Evolutionary conservation across 176 grass and related monocot species (phyloP), one percentile per base, ranked within the genome.

Genomic region (Zizania latifolia): DNA sequence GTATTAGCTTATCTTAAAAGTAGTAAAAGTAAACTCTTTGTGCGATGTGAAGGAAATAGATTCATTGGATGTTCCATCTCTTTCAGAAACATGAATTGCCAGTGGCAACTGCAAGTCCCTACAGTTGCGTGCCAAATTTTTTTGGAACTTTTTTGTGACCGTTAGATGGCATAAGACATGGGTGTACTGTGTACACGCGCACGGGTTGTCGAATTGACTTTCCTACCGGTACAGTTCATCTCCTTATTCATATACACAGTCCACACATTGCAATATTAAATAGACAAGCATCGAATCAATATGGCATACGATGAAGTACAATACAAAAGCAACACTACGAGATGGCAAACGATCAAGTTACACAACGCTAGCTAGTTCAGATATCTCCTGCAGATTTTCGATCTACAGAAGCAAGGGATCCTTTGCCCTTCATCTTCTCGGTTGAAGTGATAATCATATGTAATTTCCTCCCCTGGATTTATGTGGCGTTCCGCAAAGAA

Each of bases 371-470:
- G 26, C 78, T 93, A 98, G 64, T 94, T 98, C 57, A 98, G 86
- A 68, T 94, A 98, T 7, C 78, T 86, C 57, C 95, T 82, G 74
- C 95, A 98, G 78, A 85, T 74, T 65, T 65, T 86, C 1, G 95
- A 98, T 58, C 82, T 84, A 66, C 95, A 98, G 32, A 98, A 92
- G 79, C 95, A 98, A 13, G 89, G 86, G 70, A 98, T 92, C 58
- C 86, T 98, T 59, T 92, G 53, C 38, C 95, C 89, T 56, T 98
- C 91, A 28, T 98, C 91, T 82, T 94, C 95, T n/a, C 74, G 76
- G 72, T 98, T 98, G 39, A 94, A 98, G 71, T 98, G 86, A 66
- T 98, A 98, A 75, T 98, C 95, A 8, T 98, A 98, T 2, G 95
- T 92, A 58, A 92, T 94, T 78, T 98, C 95, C 56, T 98, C 95